These are phyloP conservation scores for Solanum hybrid DNA, from an alignment of 305 asterid species.

Conservation along the genomic window DNA sequence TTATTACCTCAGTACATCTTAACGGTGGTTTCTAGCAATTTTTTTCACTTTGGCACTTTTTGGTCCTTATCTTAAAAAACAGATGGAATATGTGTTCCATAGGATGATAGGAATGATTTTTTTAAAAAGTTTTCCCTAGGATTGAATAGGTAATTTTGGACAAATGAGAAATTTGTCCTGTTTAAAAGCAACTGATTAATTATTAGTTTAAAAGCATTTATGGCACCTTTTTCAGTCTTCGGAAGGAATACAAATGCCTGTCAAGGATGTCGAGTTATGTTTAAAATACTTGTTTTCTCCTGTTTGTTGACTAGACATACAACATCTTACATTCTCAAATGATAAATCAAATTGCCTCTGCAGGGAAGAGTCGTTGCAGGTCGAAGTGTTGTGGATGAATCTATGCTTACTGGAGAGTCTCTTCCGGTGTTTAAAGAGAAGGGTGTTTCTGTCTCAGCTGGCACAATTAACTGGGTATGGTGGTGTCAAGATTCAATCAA, in stretches of 20 bases:
- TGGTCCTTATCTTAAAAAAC: neutral
- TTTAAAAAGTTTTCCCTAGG: neutral
- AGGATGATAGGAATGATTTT: neutral
- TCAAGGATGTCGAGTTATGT: neutral
- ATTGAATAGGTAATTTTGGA: neutral
- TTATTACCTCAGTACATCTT: neutral
- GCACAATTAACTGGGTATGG: constrained; percentile 96
- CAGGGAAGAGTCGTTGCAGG: constrained; percentile 93
- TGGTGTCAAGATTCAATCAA: constrained; percentile 5
- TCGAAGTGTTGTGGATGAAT: constrained; percentile 98
- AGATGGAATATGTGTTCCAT: neutral
- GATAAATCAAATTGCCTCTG: constrained; percentile 18
- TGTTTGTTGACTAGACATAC: constrained; percentile 5
- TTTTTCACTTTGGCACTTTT: neutral
- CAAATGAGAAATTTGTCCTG: neutral
- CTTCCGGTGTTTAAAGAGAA: constrained; percentile 91
- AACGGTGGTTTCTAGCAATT: neutral
- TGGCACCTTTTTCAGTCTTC: neutral
- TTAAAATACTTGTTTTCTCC: constrained; percentile 1
- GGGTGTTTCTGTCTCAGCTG: constrained; percentile 78
- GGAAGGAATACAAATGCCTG: neutral
- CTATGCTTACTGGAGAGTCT: constrained; percentile 99
- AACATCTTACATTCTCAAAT: constrained; percentile 17
- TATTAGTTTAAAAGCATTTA: neutral
- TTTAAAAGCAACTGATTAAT: neutral